Percentiles rank a stretch among this genome's conserved stretches.
Conservation (phyloP, 2,329 filamentous ascomycete species). For the Akanthomyces dipterigenus region DNA sequence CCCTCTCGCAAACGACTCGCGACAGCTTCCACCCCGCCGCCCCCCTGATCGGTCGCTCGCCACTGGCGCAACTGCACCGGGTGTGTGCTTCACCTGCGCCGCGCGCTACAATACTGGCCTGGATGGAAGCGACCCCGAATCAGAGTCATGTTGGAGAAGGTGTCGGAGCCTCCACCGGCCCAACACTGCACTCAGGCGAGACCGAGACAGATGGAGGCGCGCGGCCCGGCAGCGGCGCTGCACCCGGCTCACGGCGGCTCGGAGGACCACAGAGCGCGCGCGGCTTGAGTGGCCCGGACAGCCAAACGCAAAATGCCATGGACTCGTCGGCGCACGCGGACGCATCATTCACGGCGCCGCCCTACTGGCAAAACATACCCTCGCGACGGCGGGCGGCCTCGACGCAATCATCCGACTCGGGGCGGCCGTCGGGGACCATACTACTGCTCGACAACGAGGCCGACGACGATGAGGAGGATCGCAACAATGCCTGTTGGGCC, state of each 20-base stretch:
- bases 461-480: constrained; percentile 37
- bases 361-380: constrained; percentile 35
- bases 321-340: constrained; percentile 21
- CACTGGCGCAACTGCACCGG: neutral
- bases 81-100: neutral
- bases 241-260: neutral
- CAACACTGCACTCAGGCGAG: neutral
- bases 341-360: constrained; percentile 31
- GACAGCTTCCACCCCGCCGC: neutral
- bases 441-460: constrained; percentile 57
- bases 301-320: constrained; percentile 13
- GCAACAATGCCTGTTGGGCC: constrained; percentile 57
- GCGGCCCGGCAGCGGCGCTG: neutral
- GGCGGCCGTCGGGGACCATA: constrained; percentile 48
- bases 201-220: neutral
- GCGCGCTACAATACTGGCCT: neutral
- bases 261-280: neutral
- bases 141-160: neutral
- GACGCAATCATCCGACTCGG: constrained; percentile 42
- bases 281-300: neutral
- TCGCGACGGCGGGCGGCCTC: constrained; percentile 32
- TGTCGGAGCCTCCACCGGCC: neutral
- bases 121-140: neutral
- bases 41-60: neutral
- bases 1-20: neutral